Conservation (phyloP, 1,284 basidiomycete species). For the Termitomyces sp. region DNA sequence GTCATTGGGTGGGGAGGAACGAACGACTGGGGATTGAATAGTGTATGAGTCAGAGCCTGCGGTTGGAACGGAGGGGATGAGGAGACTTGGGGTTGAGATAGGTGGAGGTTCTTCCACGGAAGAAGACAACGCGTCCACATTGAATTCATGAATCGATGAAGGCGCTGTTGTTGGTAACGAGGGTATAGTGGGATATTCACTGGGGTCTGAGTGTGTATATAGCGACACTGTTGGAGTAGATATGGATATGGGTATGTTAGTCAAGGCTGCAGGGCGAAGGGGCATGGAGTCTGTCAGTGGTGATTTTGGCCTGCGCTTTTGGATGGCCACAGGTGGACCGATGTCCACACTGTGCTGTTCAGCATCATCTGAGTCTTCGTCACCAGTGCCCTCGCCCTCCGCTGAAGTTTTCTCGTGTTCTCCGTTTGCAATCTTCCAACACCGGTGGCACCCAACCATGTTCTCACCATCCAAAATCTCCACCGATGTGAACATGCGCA, state of each 20-base stretch:
- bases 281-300: constrained; percentile 7
- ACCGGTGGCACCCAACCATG: constrained; percentile 86
- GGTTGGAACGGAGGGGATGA: constrained; percentile 48
- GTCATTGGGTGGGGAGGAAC: constrained; percentile 5
- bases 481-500: constrained; percentile 84
- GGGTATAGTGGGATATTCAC: constrained; percentile 23
- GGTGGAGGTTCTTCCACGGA: neutral
- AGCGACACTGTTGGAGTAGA: constrained; percentile 28
- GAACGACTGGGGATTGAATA: constrained; percentile 8
- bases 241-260: constrained; percentile 26
- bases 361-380: constrained; percentile 30
- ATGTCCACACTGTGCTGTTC: constrained; percentile 15
- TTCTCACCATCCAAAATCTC: constrained; percentile 92
- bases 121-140: constrained; percentile 1
- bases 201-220: constrained; percentile 21
- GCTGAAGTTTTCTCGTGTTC: constrained; percentile 32
- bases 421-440: constrained; percentile 85
- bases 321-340: neutral
- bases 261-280: constrained; percentile 13
- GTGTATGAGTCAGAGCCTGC: constrained; percentile 36
- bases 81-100: constrained; percentile 4
- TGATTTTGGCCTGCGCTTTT: neutral
- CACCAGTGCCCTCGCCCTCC: constrained; percentile 28
- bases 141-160: constrained; percentile 8
- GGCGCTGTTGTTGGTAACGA: constrained; percentile 21